Base-by-base conservation (phyloP, 768 basidiomycete species). In the Psilocybe sp. region DNA sequence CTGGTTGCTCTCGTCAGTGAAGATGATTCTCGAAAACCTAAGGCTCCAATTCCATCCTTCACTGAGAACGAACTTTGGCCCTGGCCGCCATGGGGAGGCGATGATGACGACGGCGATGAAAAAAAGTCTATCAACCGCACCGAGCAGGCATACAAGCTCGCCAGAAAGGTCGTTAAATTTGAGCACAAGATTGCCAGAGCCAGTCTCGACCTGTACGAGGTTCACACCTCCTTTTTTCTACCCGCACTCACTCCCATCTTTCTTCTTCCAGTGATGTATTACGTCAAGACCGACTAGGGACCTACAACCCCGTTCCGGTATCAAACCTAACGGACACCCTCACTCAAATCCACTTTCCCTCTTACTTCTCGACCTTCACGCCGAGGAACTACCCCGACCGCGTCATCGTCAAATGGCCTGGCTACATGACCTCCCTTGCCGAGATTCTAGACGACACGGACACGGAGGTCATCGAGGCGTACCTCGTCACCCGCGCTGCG, bases 321-420 rank as follows among this genome's bases (percentile, higher is more conserved):
- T 74, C 78, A 12, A 85, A 87, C 35, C 78, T 98, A 50, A 84
- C 83, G 28, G 71, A 75, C 14, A 69, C 80, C 1, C 69, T 98
- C 5, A 80, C 87, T 1, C 81, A 92, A 63, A 80, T 99, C 55
- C 74, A 89, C 55, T 92, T 96, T 66, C 74, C 80, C 1, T 76
- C 82, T n/a, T 99, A 97, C 67, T 85, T 98, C 51, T 80, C 96
- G 0, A 74, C 89, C 1, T 95, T 92, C 63, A 80, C 87, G 0
- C 86, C 92, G 16, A 82, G 92, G 28, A 72, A 74, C 37, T 92
- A 82, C 71, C 91, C 90, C 1, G 70, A 76, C 15, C 79, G 80
- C 38, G 82, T 96, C 51, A 85, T 98, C 60, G 70, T 97, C 53
- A 90, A 90, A 2, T 83, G 89, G 59, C 92, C 92, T 8, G 74